phyloP scores from a whole-genome alignment of 257 asterid genomes.

The Gentiana macrophylla region DNA sequence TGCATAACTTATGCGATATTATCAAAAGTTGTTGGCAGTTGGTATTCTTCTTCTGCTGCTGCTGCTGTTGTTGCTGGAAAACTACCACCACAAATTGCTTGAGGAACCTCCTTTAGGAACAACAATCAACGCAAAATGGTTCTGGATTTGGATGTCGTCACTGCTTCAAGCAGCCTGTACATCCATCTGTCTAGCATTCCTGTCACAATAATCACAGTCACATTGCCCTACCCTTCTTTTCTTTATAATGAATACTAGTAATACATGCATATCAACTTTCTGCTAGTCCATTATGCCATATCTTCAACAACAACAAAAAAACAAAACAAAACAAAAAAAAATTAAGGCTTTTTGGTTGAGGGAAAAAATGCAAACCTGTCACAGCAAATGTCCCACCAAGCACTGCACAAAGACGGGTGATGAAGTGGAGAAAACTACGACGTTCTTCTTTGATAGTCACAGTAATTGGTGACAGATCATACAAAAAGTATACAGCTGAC shows the following conservation, averaged over 20 bases:
- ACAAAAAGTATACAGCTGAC: slow-evolving; percentile 89
- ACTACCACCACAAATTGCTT: background rate
- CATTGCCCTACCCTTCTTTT: too few species aligned
- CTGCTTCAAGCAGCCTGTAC: slow-evolving; percentile 60
- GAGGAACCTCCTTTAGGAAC: slow-evolving; percentile 5
- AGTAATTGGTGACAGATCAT: slow-evolving; percentile 94
- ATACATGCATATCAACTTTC: too few species aligned
- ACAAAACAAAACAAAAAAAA: too few species aligned
- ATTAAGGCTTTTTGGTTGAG: too few species aligned
- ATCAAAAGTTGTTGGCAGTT: too few species aligned
- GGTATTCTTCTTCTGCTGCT: background rate
- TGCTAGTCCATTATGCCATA: too few species aligned
- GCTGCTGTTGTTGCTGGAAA: too few species aligned
- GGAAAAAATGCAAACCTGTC: slow-evolving; percentile 47
- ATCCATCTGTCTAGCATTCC: slow-evolving; percentile 98
- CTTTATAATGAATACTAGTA: too few species aligned
- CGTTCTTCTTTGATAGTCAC: slow-evolving; percentile 98
- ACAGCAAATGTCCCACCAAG: slow-evolving; percentile 97
- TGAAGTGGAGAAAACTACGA: slow-evolving; percentile 93
- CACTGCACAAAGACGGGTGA: slow-evolving; percentile 96
- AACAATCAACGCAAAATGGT: slow-evolving; percentile 36
- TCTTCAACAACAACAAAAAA: too few species aligned
- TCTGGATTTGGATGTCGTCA: slow-evolving; percentile 52
- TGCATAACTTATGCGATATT: slow-evolving; percentile 4
- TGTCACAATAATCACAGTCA: slow-evolving; percentile 9